phyloP scores from a whole-genome alignment of 768 basidiomycete species.

The Mrakia gelida region DNA sequence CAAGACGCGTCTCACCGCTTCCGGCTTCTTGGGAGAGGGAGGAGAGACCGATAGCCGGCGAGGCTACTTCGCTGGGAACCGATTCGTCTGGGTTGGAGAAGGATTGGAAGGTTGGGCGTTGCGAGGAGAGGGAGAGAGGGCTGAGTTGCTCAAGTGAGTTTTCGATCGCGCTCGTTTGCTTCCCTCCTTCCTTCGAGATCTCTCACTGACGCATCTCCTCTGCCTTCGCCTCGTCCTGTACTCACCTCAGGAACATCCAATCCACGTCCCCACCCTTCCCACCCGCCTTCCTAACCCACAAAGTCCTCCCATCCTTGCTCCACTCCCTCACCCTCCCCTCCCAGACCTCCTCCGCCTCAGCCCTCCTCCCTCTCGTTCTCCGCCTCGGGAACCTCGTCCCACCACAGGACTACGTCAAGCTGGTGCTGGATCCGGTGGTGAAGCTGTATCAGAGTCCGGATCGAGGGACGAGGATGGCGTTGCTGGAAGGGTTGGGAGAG shows the following conservation, averaged over 20 bases:
- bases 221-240: background rate
- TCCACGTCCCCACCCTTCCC: slow-evolving; percentile 78
- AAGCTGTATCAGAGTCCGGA: slow-evolving; percentile 85
- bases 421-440: slow-evolving; percentile 71
- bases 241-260: slow-evolving; percentile 56
- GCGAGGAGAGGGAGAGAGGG: slow-evolving; percentile 74
- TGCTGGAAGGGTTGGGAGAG: slow-evolving; percentile 76
- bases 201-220: background rate
- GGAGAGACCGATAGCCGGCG: slow-evolving; percentile 51
- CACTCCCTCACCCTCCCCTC: slow-evolving; percentile 43
- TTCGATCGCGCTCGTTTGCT: background rate
- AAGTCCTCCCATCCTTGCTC: slow-evolving; percentile 77
- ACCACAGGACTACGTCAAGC: slow-evolving; percentile 55
- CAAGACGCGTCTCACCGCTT: slow-evolving; percentile 68
- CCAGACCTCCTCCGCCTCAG: slow-evolving; percentile 20
- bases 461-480: slow-evolving; percentile 86
- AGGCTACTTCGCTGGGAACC: slow-evolving; percentile 80
- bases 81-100: slow-evolving; percentile 74
- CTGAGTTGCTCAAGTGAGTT: slow-evolving; percentile 60
- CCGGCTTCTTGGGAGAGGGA: slow-evolving; percentile 71
- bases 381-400: slow-evolving; percentile 46
- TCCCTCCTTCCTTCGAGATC: background rate
- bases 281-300: slow-evolving; percentile 72
- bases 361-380: slow-evolving; percentile 46
- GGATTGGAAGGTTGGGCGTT: slow-evolving; percentile 82